Percentiles rank a stretch among this genome's conserved stretches.
These are phyloP conservation scores for Fusarium sp. DNA, from an alignment of 2,329 filamentous ascomycete species.

Conservation along the genomic window DNA sequence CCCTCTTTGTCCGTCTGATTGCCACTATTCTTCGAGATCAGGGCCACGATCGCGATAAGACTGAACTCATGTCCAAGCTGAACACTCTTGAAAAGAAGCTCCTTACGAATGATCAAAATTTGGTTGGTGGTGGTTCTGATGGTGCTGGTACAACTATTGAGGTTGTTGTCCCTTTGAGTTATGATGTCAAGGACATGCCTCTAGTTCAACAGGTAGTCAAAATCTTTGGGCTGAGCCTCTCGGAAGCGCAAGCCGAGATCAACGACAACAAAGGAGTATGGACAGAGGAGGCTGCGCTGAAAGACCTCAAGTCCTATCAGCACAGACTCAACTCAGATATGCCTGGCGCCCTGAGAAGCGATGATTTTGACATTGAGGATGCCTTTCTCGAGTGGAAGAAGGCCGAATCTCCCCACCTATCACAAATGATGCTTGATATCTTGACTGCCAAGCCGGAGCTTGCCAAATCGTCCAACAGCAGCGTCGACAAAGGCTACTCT, in stretches of 20 bases:
- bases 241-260: constrained; percentile 88
- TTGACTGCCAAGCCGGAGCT: constrained; percentile 87
- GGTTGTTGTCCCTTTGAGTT: constrained; percentile 83
- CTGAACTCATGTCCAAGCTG: constrained; percentile 84
- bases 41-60: constrained; percentile 85
- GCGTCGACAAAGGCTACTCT: constrained; percentile 68
- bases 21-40: constrained; percentile 83
- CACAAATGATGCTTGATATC: constrained; percentile 93
- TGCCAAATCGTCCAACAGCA: constrained; percentile 77
- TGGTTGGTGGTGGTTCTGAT: constrained; percentile 59
- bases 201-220: constrained; percentile 88
- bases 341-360: constrained; percentile 78
- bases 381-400: constrained; percentile 92
- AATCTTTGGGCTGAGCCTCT: constrained; percentile 84
- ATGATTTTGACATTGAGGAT: constrained; percentile 92
- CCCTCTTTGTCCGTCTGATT: constrained; percentile 90
- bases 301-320: constrained; percentile 94
- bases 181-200: constrained; percentile 97
- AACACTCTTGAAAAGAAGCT: constrained; percentile 91
- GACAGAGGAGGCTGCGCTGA: constrained; percentile 92
- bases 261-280: constrained; percentile 83
- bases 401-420: constrained; percentile 86
- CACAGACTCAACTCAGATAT: constrained; percentile 86
- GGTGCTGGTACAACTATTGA: constrained; percentile 72
- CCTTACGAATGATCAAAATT: constrained; percentile 91